These are phyloP conservation scores for Clitoria ternatea DNA, from an alignment of 306 rosid species.

Conservation along the genomic window DNA sequence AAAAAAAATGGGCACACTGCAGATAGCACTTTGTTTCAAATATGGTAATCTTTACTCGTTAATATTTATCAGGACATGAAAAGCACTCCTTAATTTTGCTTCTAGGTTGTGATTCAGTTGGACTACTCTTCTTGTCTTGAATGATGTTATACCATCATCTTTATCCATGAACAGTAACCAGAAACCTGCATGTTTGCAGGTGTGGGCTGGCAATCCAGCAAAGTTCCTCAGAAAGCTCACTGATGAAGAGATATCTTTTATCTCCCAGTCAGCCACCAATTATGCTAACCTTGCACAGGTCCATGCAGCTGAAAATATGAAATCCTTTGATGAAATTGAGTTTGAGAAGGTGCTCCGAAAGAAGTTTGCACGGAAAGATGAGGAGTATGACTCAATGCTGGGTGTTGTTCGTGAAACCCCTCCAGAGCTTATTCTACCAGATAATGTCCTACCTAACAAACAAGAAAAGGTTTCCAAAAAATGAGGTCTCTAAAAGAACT, in stretches of 20 bases:
- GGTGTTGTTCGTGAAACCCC: constrained; percentile 85
- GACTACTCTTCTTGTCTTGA: constrained; percentile 8
- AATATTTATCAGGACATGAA: neutral
- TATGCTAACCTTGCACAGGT: constrained; percentile 89
- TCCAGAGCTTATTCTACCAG: constrained; percentile 76
- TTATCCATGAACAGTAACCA: too few species aligned
- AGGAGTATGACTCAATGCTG: constrained; percentile 85
- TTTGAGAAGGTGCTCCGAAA: constrained; percentile 84
- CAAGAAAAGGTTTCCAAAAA: constrained; percentile 37
- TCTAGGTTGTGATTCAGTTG: neutral
- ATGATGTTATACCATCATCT: neutral
- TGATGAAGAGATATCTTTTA: constrained; percentile 76
- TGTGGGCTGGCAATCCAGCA: constrained; percentile 98
- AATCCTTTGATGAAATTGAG: constrained; percentile 70
- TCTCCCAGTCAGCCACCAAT: constrained; percentile 75
- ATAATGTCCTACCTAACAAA: constrained; percentile 67
- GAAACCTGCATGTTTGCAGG: constrained; percentile 42
- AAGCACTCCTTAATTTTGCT: neutral
- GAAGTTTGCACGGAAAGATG: constrained; percentile 78
- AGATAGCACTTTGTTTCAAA: too few species aligned
- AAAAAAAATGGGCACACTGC: neutral
- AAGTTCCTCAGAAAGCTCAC: constrained; percentile 90
- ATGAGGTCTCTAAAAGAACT: constrained; percentile 23
- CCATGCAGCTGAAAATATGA: constrained; percentile 89
- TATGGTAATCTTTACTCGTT: neutral